phyloP scores from a whole-genome alignment of 176 grass and related monocot genomes.

The Rhynchospora tenuis region DNA sequence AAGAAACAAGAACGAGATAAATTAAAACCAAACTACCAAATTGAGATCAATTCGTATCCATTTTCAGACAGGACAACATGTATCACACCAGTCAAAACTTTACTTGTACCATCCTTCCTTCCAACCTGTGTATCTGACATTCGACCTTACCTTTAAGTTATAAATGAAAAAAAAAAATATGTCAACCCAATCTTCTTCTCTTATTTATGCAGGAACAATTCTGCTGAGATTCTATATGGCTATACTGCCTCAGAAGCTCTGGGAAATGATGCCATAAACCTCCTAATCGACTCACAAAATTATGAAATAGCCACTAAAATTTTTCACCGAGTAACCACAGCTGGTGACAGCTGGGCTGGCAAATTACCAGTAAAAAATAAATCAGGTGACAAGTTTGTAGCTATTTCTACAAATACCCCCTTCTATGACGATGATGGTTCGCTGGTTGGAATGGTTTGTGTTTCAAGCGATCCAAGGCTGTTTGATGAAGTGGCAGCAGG shows the following conservation, averaged over 20 bases:
- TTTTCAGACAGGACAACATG: not conserved
- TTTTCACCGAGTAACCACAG: conserved; percentile 38
- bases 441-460: conserved; percentile 79
- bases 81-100: not conserved
- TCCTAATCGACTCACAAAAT: conserved; percentile 56
- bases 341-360: conserved; percentile 83
- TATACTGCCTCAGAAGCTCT: conserved; percentile 76
- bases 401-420: conserved; percentile 70
- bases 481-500: conserved; percentile 39
- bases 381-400: conserved; percentile 58
- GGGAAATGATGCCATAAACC: conserved; percentile 61
- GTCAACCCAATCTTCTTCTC: not conserved
- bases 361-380: conserved; percentile 81
- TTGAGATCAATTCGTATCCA: not conserved
- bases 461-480: conserved; percentile 57
- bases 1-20: not conserved
- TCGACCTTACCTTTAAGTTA: not conserved
- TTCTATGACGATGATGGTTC: conserved; percentile 86
- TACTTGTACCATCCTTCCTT: not conserved
- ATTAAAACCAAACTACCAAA: not conserved
- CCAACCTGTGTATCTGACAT: not conserved
- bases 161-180: too few species aligned
- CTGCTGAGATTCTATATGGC: conserved; percentile 78
- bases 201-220: conserved; percentile 59
- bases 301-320: conserved; percentile 48